Conservation (phyloP, 2,329 filamentous ascomycete species). For the Fusarium camptoceras region DNA sequence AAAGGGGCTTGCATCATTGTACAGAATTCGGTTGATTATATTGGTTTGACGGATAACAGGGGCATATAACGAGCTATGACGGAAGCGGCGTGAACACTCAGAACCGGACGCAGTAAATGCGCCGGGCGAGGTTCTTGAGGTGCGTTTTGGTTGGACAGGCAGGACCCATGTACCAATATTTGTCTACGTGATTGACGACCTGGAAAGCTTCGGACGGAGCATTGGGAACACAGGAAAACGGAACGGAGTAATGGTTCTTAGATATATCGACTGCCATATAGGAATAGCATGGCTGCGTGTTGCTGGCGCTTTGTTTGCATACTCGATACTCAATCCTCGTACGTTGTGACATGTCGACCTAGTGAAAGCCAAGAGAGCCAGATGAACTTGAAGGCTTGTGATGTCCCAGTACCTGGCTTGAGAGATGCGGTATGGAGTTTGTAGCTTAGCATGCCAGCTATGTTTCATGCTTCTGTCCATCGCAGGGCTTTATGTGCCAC, state of each 20-base stretch:
- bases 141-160: constrained; percentile 26
- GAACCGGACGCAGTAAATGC: constrained; percentile 16
- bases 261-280: constrained; percentile 18
- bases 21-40: constrained; percentile 18
- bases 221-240: constrained; percentile 27
- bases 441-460: not conserved
- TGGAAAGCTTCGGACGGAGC: constrained; percentile 22
- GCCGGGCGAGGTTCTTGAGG: constrained; percentile 9
- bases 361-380: not conserved
- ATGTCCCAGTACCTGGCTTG: not conserved
- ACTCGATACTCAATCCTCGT: not conserved
- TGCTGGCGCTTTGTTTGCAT: constrained; percentile 1
- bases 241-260: constrained; percentile 26
- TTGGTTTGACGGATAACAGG: constrained; percentile 14
- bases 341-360: not conserved
- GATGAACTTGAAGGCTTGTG: not conserved
- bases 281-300: constrained; percentile 30
- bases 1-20: constrained; percentile 13
- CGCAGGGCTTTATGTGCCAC: not conserved
- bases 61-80: constrained; percentile 37
- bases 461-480: not conserved
- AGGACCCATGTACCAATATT: constrained; percentile 38
- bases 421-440: not conserved
- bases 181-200: constrained; percentile 34
- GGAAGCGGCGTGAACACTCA: constrained; percentile 29